These are phyloP conservation scores for Colletotrichum spinosum DNA, from an alignment of 2,329 filamentous ascomycete species.

Conservation along the genomic window DNA sequence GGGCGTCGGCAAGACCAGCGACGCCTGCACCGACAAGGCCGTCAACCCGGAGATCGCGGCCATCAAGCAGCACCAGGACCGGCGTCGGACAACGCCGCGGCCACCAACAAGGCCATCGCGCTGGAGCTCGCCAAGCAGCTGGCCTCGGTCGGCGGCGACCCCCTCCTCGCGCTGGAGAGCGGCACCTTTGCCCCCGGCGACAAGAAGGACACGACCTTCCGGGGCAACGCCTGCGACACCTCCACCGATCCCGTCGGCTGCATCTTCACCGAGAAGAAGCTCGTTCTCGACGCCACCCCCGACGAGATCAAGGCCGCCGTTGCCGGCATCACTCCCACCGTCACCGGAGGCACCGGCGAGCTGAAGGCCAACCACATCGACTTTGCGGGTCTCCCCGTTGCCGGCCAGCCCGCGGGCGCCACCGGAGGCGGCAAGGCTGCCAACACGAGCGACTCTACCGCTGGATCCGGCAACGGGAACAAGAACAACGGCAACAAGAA, in stretches of 20 bases:
- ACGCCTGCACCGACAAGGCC: conserved; percentile 52
- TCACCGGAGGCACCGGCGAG: conserved; percentile 47
- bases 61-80: conserved; percentile 58
- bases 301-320: conserved; percentile 67
- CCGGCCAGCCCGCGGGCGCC: conserved; percentile 28
- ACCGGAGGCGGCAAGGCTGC: conserved; percentile 9
- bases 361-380: conserved; percentile 44
- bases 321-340: conserved; percentile 40
- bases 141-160: conserved; percentile 55
- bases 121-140: conserved; percentile 56
- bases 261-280: conserved; percentile 65
- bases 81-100: conserved; percentile 52
- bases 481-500: conserved; percentile 13
- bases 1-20: conserved; percentile 52
- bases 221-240: conserved; percentile 67
- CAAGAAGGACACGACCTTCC: conserved; percentile 50
- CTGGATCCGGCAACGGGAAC: conserved; percentile 15
- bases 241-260: conserved; percentile 62
- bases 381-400: conserved; percentile 41
- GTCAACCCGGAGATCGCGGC: conserved; percentile 60
- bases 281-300: conserved; percentile 64
- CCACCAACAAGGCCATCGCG: conserved; percentile 55
- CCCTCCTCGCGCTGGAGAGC: conserved; percentile 54
- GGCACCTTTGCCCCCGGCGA: conserved; percentile 57
- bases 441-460: conserved; percentile 17